phyloP scores from a whole-genome alignment of 75 land plant species.

The Cryptomeria japonica region DNA sequence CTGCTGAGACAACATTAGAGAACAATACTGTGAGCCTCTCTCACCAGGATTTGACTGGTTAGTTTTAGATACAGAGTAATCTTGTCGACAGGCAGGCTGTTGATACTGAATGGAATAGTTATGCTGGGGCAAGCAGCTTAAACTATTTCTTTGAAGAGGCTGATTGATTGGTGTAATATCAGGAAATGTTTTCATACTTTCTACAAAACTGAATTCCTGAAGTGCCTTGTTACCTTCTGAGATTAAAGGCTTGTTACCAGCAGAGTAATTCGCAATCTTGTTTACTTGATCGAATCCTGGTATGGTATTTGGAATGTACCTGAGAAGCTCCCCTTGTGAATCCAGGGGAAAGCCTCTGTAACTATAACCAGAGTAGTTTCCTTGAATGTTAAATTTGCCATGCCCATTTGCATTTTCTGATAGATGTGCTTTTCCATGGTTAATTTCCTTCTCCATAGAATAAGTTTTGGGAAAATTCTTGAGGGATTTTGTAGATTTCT shows the following conservation, averaged over 20 bases:
- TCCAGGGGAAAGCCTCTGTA: constrained; percentile 3
- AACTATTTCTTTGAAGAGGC: background rate
- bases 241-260: background rate
- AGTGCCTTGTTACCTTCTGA: background rate
- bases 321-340: constrained; percentile 10
- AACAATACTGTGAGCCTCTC: background rate
- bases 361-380: background rate
- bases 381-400: background rate
- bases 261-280: background rate
- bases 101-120: background rate
- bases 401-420: background rate
- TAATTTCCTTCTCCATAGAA: background rate
- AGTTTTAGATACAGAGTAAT: background rate
- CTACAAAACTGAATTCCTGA: constrained; percentile 5
- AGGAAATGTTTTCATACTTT: background rate
- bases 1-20: no score
- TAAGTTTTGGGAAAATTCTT: background rate
- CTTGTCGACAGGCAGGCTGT: background rate
- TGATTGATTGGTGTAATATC: background rate
- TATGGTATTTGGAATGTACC: background rate
- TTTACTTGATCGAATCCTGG: background rate
- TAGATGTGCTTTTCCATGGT: background rate
- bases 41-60: background rate
- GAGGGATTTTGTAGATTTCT: background rate
- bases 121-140: background rate